phyloP scores from a whole-genome alignment of 306 rosid genomes.

The Oemleria cerasiformis region DNA sequence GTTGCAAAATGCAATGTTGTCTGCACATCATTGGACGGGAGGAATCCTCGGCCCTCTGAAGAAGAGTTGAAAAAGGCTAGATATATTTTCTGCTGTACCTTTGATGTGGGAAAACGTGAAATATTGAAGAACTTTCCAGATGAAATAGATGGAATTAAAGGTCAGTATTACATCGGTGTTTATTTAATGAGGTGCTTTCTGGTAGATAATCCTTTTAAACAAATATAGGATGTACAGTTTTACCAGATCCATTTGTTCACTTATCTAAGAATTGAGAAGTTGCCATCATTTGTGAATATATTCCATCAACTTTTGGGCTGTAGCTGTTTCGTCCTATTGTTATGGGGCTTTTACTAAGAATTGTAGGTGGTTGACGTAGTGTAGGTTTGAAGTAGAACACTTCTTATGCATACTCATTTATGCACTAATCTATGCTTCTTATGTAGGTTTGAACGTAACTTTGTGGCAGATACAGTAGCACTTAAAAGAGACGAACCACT shows the following conservation, averaged over 20 bases:
- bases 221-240: background rate
- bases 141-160: conserved; percentile 39
- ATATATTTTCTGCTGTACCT: conserved; percentile 46
- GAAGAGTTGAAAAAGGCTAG: conserved; percentile 38
- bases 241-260: background rate
- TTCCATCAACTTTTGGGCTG: background rate
- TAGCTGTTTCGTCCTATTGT: background rate
- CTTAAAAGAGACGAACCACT: background rate
- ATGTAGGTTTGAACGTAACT: background rate
- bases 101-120: conserved; percentile 33
- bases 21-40: conserved; percentile 54
- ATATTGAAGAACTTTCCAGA: conserved; percentile 41
- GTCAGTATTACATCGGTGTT: conserved; percentile 26
- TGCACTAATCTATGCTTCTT: background rate
- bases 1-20: conserved; percentile 55
- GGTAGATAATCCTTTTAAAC: too few species aligned
- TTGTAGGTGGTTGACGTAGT: background rate
- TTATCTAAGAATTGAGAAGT: background rate
- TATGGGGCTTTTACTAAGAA: background rate
- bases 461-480: background rate
- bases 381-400: background rate
- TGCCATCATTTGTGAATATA: background rate
- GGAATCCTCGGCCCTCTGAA: conserved; percentile 52
- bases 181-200: background rate
- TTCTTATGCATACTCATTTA: background rate